Evolutionary conservation across 192 early-diverging fungal species (phyloP), one percentile per base, ranked within the genome.

Genomic region (Entomortierella beljakovae): DNA sequence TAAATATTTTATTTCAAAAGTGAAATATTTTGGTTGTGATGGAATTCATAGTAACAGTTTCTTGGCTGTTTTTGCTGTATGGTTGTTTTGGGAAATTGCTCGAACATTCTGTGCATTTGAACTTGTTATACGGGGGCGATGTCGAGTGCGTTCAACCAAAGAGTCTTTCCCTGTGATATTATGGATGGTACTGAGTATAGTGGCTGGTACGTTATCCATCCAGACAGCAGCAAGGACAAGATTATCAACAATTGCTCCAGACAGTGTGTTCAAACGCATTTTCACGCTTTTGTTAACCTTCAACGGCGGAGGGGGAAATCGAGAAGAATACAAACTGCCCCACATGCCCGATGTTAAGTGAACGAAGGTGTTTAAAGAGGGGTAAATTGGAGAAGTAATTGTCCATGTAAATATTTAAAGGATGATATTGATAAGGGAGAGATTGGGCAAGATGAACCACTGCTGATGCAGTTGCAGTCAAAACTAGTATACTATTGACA

Each of bases 171-270:
- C 57, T 20, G n/a, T n/a, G n/a, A n/a, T n/a, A n/a, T n/a, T n/a
- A n/a, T n/a, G 66, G 51, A 83, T 74, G 26, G 75, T 83, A 34
- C 40, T 70, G 31, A 83, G 53, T 66, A 80, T 83, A 11, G 67
- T 61, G 18, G 80, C 82, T 35, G 67, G 62, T 31, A n/a, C 75
- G 64, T 80, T 83, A 40, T 83, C 75, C 25, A 70, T 60, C 81
- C 70, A 83, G 2, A 82, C 22, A 8, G 60, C 29, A 0, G 64
- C 68, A 3, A 79, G 48, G 8, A 72, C 68, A 28, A 32, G 22
- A 16, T 81, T 7, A 20, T 60, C 53, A 1, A 81, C 50, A 1
- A 70, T 52, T 0, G 25, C 57, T 1, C 52, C 57, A 15, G 54
- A 48, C 22, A 60, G 34, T 1, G 35, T 34, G 46, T 81, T 51